Conservation (phyloP, 257 asterid species). For the Thymus quinquecostatus region DNA sequence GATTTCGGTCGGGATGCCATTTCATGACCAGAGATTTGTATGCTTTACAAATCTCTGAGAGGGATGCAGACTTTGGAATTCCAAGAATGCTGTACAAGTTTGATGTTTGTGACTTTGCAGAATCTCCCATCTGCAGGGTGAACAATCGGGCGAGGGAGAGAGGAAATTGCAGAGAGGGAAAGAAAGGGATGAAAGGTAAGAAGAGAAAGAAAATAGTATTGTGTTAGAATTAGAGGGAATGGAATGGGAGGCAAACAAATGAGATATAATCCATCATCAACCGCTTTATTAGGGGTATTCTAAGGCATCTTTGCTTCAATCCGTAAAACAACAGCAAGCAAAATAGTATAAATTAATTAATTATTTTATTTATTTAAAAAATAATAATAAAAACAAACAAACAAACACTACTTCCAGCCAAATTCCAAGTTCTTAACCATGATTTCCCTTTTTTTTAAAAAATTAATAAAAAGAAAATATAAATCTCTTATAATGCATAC, state of each 20-base stretch:
- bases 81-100: slow-evolving; percentile 66
- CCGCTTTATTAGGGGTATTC: slow-evolving; percentile 39
- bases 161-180: slow-evolving; percentile 2
- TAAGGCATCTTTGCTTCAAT: slow-evolving; percentile 6
- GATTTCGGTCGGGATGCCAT: slow-evolving; percentile 87
- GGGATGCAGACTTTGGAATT: slow-evolving; percentile 71
- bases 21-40: slow-evolving; percentile 66
- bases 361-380: too few relatives aligned
- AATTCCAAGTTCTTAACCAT: too few relatives aligned
- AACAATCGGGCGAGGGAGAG: neutral
- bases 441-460: too few relatives aligned
- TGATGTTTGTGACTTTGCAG: slow-evolving; percentile 42
- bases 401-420: too few relatives aligned
- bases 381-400: too few relatives aligned
- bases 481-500: too few relatives aligned
- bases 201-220: neutral
- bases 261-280: neutral
- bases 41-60: slow-evolving; percentile 71
- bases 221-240: too few relatives aligned
- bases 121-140: slow-evolving; percentile 66
- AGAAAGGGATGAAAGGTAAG: neutral
- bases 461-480: too few relatives aligned
- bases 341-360: too few relatives aligned
- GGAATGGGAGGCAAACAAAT: too few relatives aligned
- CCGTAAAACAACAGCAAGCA: too few relatives aligned